Percentiles rank a stretch among this genome's conserved stretches.
phyloP scores from a whole-genome alignment of 2,329 filamentous ascomycete species.

The Exophiala oligosperma region DNA sequence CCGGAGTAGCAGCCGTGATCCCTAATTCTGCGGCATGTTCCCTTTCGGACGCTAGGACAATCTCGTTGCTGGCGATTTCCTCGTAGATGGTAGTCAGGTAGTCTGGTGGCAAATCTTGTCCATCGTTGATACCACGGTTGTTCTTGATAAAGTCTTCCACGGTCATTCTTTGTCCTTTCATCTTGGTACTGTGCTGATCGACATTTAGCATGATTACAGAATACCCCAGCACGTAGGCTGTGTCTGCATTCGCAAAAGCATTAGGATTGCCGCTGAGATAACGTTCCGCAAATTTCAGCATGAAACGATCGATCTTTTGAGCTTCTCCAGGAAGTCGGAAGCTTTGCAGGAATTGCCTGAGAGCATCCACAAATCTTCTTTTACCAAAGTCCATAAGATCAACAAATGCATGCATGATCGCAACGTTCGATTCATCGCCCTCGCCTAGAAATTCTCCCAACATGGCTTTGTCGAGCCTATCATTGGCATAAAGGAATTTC shows the following conservation, averaged over 20 bases:
- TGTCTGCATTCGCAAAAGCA: slow-evolving; percentile 96
- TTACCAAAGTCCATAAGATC: slow-evolving; percentile 92
- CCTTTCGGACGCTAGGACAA: slow-evolving; percentile 89
- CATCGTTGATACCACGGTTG: slow-evolving; percentile 97
- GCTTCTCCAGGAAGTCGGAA: slow-evolving; percentile 95
- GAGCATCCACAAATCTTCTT: slow-evolving; percentile 86
- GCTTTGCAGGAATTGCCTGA: slow-evolving; percentile 88
- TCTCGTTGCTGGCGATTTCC: slow-evolving; percentile 88
- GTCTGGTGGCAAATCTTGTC: slow-evolving; percentile 86
- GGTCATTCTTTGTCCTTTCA: slow-evolving; percentile 81
- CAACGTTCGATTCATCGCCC: slow-evolving; percentile 88
- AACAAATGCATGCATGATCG: slow-evolving; percentile 98
- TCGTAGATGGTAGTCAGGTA: slow-evolving; percentile 89
- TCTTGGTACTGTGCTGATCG: slow-evolving; percentile 87
- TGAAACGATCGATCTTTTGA: slow-evolving; percentile 98
- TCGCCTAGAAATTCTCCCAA: slow-evolving; percentile 95
- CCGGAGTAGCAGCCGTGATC: slow-evolving; percentile 56
- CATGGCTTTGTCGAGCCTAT: slow-evolving; percentile 84
- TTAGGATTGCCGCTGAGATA: slow-evolving; percentile 95
- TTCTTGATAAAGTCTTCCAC: slow-evolving; percentile 99
- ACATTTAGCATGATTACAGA: slow-evolving; percentile 97
- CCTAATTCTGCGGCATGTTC: slow-evolving; percentile 83
- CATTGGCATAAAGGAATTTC: slow-evolving; percentile 75
- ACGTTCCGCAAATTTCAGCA: slow-evolving; percentile 97
- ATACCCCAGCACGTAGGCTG: slow-evolving; percentile 92